Evolutionary conservation across 495 filamentous ascomycete species (phyloP), one percentile per base, ranked within the genome.

Genomic region (Lophiostoma macrostomum): DNA sequence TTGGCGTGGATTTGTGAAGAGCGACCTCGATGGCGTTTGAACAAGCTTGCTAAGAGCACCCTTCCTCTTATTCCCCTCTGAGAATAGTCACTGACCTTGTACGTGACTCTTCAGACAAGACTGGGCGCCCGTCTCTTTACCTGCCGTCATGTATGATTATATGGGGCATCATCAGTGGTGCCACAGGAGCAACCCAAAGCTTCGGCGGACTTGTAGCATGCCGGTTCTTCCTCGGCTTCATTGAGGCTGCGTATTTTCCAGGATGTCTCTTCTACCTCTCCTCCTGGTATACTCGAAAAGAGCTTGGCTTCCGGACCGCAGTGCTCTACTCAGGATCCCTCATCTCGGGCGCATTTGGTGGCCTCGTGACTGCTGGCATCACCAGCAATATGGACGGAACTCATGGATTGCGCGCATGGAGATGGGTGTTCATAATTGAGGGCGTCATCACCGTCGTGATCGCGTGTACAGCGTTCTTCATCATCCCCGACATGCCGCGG

Each of bases 401-500:
- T 7, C 44, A 50, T 24, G 76, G 76, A 12, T 62, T 80, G 12
- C 67, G 74, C 20, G 82, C 79, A 16, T 82, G 78, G 77, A 60
- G 56, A 27, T 60, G 56, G 56, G 76, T 90, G 14, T 90, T 88
- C 76, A 85, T 90, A 55, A 86, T 91, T 44, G 87, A 90, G 66
- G 87, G 87, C 41, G 78, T 69, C 14, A 69, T 70, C 42, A 80
- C 80, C 1, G 73, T 83, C 37, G 69, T 73, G 2, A 67, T 82
- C 28, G 80, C 78, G 30, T 59, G 75, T 13, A 60, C 65, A 22
- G 73, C 80, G 24, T 77, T 76, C 53, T 84, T 83, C 53, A 68
- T 88, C 20, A 68, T 93, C 13, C 88, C 88, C 12, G 84, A 93
- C 66, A 88, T 88, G 56, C 88, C 87, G n/a, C 74, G 82, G 16